Conservation (phyloP, 768 basidiomycete genomes). For the Scleroderma citrinum region DNA sequence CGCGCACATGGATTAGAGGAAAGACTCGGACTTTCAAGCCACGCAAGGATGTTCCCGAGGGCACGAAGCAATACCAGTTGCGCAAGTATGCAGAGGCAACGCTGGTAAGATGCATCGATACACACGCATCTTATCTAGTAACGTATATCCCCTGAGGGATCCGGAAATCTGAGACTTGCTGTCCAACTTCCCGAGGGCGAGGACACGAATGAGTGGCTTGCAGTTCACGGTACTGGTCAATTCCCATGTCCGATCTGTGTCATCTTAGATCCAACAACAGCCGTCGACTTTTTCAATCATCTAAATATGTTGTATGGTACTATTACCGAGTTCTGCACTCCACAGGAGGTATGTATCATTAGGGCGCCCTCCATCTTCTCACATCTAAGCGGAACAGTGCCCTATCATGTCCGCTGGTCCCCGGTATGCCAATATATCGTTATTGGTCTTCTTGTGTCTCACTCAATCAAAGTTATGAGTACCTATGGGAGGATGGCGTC, state of each 20-base stretch:
- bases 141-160: conserved; percentile 52
- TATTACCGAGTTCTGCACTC: conserved; percentile 95
- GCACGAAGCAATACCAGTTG: conserved; percentile 96
- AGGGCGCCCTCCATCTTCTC: conserved; percentile 1
- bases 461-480: conserved; percentile 67
- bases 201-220: conserved; percentile 98
- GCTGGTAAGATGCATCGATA: conserved; percentile 41
- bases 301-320: conserved; percentile 99
- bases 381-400: conserved; percentile 45
- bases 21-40: conserved; percentile 97
- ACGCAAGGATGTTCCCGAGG: conserved; percentile 89
- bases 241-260: background rate
- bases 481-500: conserved; percentile 89
- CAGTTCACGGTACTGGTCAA: conserved; percentile 76
- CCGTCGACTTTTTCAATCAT: conserved; percentile 99
- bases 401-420: conserved; percentile 97
- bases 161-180: conserved; percentile 88
- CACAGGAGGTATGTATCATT: conserved; percentile 68
- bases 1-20: conserved; percentile 42
- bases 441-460: background rate
- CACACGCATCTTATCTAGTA: background rate
- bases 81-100: conserved; percentile 98
- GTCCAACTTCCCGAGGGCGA: conserved; percentile 96
- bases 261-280: conserved; percentile 36
- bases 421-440: conserved; percentile 44